Base-by-base conservation (phyloP, 495 filamentous ascomycete genomes). In the Pyrenopolyporus hunteri region DNA sequence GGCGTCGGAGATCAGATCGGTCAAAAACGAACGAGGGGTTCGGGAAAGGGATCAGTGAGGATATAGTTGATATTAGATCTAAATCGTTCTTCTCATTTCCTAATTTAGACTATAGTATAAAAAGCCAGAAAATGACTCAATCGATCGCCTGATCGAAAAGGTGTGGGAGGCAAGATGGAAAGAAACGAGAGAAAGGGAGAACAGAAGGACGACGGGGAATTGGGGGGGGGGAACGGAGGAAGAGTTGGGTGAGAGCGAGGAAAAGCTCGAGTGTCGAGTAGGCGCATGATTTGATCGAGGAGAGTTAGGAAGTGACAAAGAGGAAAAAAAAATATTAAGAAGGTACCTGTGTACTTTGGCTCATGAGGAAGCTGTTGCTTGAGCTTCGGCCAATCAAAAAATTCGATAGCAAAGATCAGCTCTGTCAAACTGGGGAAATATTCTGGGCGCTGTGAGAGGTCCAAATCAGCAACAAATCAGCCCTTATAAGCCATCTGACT, bases 361-460 rank as follows among this genome's bases (percentile, higher is more conserved):
- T 62, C 60, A 73, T 69, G 63, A 26, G 6, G 22, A 23, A 73
- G 58, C 45, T 72, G 74, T 60, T 49, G 71, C 71, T 60, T 51
- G 23, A 66, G 56, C 66, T 52, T 65, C 13, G 65, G 13, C 77
- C 77, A 79, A 79, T 79, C 70, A 76, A 64, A 77, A 77, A 77
- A 77, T 66, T 72, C 66, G 51, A 66, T 13, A 23, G 13, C 17
- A 42, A 33, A 14, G 40, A 53, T 56, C 45, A 47, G 26, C 37
- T 52, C 11, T 37, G 43, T 47, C 28, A 35, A 60, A 55, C 63
- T 67, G 64, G 64, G 64, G 64, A 64, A 63, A 64, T 36, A 45
- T 40, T 55, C 49, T 59, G 32, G 45, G 45, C 55, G 17, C 26
- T 48, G 14, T 42, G 40, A 58, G 46, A 66, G 63, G 47, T 35